Evolutionary conservation across 2,329 filamentous ascomycete species (phyloP), one percentile per base, ranked within the genome.

Genomic region (Gnomoniopsis sp.): DNA sequence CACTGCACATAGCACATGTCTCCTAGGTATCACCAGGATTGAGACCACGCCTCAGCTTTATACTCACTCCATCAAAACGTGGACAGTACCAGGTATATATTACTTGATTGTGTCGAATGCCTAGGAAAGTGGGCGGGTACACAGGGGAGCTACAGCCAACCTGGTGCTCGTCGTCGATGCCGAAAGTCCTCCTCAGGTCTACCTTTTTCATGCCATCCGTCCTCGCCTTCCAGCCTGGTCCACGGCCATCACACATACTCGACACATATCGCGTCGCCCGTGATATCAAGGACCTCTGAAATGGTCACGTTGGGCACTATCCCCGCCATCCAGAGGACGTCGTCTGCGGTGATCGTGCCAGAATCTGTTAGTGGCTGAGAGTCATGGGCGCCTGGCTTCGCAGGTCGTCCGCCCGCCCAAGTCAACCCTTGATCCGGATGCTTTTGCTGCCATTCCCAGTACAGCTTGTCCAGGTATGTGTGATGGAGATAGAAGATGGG

Each of bases 401-500:
- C n/a, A 19, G 21, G 21, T 12, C n/a, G 43, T 10, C 43, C 43
- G 43, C 43, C 43, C 11, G 6, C n/a, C 14, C n/a, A 12, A 6
- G 43, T 46, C n/a, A 7, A 19, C 22, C 43, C 2, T 6, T 12
- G 6, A 10, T 19, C 17, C 22, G n/a, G n/a, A 12, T n/a, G n/a
- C n/a, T 17, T 17, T 22, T 61, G 52, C 58, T 72, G 69, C 69
- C 70, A 71, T 19, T 64, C 55, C 66, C 66, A 69, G 65, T 65
- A 71, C 14, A 64, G 34, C 12, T 57, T 65, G 46, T 71, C 69
- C 6, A 71, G 48, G 47, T 64, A 69, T 3, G 63, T 61, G 51
- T 71, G 69, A 47, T 71, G 68, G 2, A 70, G 60, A 38, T 65
- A 71, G 55, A 70, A 71, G 8, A 70, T 21, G 0, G 69, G 69